Conservation (phyloP, 2,329 filamentous ascomycete genomes). For the Penicillium italicum region DNA sequence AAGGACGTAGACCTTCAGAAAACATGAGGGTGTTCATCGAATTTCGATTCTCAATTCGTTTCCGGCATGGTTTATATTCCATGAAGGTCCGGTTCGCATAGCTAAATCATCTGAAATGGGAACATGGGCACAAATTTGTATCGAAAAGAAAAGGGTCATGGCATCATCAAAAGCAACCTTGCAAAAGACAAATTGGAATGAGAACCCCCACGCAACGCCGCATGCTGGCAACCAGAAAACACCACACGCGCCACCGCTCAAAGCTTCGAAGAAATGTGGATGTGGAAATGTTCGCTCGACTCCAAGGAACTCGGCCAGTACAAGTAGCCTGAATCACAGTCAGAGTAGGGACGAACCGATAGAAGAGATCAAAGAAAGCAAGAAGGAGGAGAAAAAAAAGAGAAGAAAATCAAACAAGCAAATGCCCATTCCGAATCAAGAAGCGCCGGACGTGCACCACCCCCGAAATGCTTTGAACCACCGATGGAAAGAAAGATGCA, state of each 20-base stretch:
- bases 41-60: background rate
- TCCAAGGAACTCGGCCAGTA: background rate
- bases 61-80: background rate
- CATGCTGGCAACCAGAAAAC: conserved; percentile 22
- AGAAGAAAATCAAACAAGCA: background rate
- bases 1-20: background rate
- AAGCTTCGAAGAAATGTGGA: conserved; percentile 18
- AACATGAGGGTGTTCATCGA: background rate
- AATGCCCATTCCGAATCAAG: background rate
- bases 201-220: conserved; percentile 21
- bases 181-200: conserved; percentile 11
- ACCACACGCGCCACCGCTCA: conserved; percentile 35
- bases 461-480: conserved; percentile 23
- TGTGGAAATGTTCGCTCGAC: background rate
- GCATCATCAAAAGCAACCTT: conserved; percentile 26
- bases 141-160: conserved; percentile 21
- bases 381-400: conserved; percentile 11
- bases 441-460: conserved; percentile 13
- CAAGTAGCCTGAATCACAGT: background rate
- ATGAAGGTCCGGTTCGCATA: background rate
- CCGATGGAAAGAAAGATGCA: conserved; percentile 24
- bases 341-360: background rate
- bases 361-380: conserved; percentile 1
- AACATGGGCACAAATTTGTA: background rate
- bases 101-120: conserved; percentile 3